phyloP scores from a whole-genome alignment of 2,329 filamentous ascomycete genomes.

The Zalaria sp. region DNA sequence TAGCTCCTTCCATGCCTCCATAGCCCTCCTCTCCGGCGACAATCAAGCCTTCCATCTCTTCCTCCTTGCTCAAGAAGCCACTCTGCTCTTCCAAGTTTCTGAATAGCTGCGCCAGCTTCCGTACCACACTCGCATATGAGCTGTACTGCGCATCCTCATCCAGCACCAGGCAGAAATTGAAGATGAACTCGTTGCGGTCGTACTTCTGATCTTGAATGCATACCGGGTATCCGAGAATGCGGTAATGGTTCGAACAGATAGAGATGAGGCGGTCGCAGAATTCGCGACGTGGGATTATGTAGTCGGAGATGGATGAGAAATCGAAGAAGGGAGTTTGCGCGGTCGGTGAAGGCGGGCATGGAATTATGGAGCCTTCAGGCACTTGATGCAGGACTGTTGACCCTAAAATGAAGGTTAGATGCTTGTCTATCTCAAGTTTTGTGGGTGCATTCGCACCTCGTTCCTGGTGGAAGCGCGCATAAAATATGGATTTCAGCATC shows the following conservation, averaged over 20 bases:
- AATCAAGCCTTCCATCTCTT: constrained; percentile 16
- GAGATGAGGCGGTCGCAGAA: constrained; percentile 87
- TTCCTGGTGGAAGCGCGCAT: constrained; percentile 50
- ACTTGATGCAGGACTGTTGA: constrained; percentile 52
- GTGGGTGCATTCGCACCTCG: constrained; percentile 23
- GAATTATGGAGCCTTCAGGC: constrained; percentile 42
- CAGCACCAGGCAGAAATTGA: constrained; percentile 87
- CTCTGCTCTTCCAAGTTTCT: constrained; percentile 85
- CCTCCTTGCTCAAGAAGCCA: constrained; percentile 59
- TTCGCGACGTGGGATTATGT: constrained; percentile 87
- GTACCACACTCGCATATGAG: constrained; percentile 49
- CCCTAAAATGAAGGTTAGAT: constrained; percentile 23
- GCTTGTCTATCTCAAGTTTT: constrained; percentile 3
- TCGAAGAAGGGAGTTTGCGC: constrained; percentile 55
- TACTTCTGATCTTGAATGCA: constrained; percentile 62
- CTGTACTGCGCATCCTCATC: constrained; percentile 54
- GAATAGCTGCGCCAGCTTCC: constrained; percentile 73
- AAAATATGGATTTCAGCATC: constrained; percentile 53
- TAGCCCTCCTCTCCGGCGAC: constrained; percentile 16
- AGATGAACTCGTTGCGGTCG: constrained; percentile 94
- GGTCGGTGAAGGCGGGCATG: constrained; percentile 24
- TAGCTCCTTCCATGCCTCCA: constrained; percentile 14
- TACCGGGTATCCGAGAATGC: constrained; percentile 76
- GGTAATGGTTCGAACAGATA: constrained; percentile 60
- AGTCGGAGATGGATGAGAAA: constrained; percentile 76